A percentile compares a stretch with the other conserved stretches of the same genome.
Conservation (phyloP, 495 filamentous ascomycete genomes). For the Lophiotrema nucula region DNA sequence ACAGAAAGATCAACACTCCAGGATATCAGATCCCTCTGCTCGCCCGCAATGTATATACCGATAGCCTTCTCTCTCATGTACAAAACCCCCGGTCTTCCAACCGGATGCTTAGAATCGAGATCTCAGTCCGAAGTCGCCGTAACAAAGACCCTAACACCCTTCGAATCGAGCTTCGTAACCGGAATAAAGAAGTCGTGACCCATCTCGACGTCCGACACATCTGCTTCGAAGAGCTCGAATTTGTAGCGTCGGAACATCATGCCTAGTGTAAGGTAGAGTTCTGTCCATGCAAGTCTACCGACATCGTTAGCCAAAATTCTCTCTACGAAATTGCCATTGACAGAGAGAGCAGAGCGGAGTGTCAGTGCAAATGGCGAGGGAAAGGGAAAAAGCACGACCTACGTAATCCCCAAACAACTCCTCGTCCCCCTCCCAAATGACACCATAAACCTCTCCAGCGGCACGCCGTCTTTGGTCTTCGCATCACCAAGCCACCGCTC, state of each 20-base stretch:
- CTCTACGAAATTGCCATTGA: background rate
- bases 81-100: too few relatives aligned
- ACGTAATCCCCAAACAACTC: slow-evolving; percentile 32
- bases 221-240: slow-evolving; percentile 26
- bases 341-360: background rate
- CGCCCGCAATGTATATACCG: too few relatives aligned
- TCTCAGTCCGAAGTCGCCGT: slow-evolving; percentile 9
- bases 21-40: too few relatives aligned
- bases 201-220: slow-evolving; percentile 23
- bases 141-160: slow-evolving; percentile 25
- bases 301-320: background rate
- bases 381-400: background rate
- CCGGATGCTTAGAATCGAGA: too few relatives aligned
- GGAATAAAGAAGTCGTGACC: slow-evolving; percentile 31
- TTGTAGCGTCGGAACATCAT: slow-evolving; percentile 32
- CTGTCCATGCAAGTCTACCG: slow-evolving; percentile 29
- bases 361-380: background rate
- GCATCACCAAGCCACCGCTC: slow-evolving; percentile 32
- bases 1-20: too few relatives aligned
- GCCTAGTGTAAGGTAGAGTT: slow-evolving; percentile 33
- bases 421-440: slow-evolving; percentile 32
- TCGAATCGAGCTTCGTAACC: slow-evolving; percentile 20
- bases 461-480: slow-evolving; percentile 15
- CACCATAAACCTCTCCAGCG: slow-evolving; percentile 27
- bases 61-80: too few relatives aligned